A percentile compares a stretch with the other conserved stretches of the same genome.
Conservation (phyloP, 768 basidiomycete species). For the Phlebiopsis flavidoalba region DNA sequence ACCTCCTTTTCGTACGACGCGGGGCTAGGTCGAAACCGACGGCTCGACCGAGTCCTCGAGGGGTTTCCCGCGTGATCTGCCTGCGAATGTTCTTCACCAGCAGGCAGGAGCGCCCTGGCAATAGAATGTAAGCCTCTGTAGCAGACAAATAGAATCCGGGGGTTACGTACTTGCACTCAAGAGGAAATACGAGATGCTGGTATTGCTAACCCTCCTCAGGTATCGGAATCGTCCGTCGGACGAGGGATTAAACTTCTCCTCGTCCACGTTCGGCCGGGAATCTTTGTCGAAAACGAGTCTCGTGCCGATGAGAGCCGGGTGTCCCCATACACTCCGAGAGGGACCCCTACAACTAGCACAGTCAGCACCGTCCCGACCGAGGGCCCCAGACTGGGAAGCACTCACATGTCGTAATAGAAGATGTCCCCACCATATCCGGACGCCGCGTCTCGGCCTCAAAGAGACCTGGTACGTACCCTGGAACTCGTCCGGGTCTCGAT, state of each 20-base stretch:
- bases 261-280: constrained; percentile 57
- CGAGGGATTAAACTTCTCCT: constrained; percentile 42
- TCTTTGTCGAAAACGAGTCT: constrained; percentile 49
- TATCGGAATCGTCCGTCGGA: constrained; percentile 39
- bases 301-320: constrained; percentile 55
- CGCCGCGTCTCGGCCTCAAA: constrained; percentile 50
- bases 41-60: constrained; percentile 29
- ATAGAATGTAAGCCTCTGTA: constrained; percentile 26
- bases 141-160: not conserved
- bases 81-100: constrained; percentile 59
- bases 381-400: not conserved
- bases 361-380: not conserved
- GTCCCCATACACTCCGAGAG: constrained; percentile 63
- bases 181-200: constrained; percentile 44
- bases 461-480: constrained; percentile 39
- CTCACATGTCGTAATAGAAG: constrained; percentile 72
- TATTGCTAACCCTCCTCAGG: constrained; percentile 20
- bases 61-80: constrained; percentile 37
- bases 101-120: constrained; percentile 43
- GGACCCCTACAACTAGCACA: constrained; percentile 52
- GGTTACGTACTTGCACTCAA: constrained; percentile 55
- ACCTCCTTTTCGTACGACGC: constrained; percentile 53
- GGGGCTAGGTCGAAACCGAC: constrained; percentile 63
- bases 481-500: constrained; percentile 53
- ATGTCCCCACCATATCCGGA: constrained; percentile 78